Conservation (phyloP, 106 monocot species). For the Vanilla planifolia region DNA sequence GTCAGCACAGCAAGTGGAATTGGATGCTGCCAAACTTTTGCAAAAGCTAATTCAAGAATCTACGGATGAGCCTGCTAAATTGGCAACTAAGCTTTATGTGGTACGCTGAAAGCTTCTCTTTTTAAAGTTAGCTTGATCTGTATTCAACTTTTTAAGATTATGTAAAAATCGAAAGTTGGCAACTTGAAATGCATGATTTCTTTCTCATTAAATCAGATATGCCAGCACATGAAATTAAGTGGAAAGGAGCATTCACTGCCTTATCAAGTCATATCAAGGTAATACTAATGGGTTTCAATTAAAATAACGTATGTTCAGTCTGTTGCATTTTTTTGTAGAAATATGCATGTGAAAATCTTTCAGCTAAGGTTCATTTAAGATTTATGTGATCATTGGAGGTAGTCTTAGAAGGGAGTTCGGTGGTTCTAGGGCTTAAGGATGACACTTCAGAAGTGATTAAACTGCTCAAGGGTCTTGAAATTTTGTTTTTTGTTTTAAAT, state of each 20-base stretch:
- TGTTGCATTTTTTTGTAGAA: too few species aligned
- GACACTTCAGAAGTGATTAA: too few species aligned
- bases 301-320: neutral
- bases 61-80: slow-evolving; percentile 90
- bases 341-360: too few species aligned
- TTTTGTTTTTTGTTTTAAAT: too few species aligned
- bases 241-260: slow-evolving; percentile 79
- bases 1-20: slow-evolving; percentile 75
- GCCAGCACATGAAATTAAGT: slow-evolving; percentile 74
- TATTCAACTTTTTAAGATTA: neutral
- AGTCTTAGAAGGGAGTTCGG: too few species aligned
- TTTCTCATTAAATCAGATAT: slow-evolving; percentile 41
- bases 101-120: slow-evolving; percentile 24
- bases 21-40: slow-evolving; percentile 92
- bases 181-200: slow-evolving; percentile 7
- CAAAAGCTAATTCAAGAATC: slow-evolving; percentile 97
- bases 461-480: too few species aligned
- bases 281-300: neutral
- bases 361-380: too few species aligned
- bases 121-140: neutral
- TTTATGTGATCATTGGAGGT: too few species aligned
- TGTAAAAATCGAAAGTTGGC: neutral
- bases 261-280: slow-evolving; percentile 85
- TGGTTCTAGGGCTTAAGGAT: too few species aligned
- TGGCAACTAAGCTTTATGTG: slow-evolving; percentile 93